Evolutionary conservation across 306 rosid species (phyloP).

Genomic region (Lathyrus sativus): DNA sequence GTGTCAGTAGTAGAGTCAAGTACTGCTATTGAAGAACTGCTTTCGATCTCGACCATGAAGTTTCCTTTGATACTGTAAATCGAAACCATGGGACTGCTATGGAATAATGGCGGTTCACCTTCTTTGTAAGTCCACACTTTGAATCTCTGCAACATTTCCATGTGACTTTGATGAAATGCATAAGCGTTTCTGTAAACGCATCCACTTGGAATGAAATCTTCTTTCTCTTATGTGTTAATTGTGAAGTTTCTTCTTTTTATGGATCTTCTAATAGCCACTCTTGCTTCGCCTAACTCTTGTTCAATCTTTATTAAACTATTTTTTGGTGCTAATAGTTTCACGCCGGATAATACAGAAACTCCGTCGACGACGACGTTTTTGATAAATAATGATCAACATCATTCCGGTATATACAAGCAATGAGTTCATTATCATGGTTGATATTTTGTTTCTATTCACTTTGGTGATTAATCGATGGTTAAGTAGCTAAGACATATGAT

Average conservation of each 20-base stretch:
- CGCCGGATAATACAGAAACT: background rate
- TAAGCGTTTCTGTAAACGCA: conserved; percentile 57
- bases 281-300: conserved; percentile 56
- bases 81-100: conserved; percentile 57
- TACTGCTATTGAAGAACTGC: too few species aligned
- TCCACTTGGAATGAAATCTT: conserved; percentile 62
- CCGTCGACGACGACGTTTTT: background rate
- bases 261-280: conserved; percentile 52
- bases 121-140: conserved; percentile 78
- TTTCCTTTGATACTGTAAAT: conserved; percentile 73
- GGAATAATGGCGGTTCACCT: conserved; percentile 70
- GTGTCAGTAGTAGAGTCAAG: too few species aligned
- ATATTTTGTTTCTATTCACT: background rate
- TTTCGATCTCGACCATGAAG: conserved; percentile 63
- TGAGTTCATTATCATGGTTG: conserved; percentile 12
- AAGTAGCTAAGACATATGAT: background rate
- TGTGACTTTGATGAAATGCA: conserved; percentile 77
- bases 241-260: conserved; percentile 44
- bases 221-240: conserved; percentile 46
- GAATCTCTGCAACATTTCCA: conserved; percentile 77
- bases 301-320: conserved; percentile 44
- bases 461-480: conserved; percentile 23
- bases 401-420: too few species aligned
- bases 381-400: conserved; percentile 29
- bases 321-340: background rate